These are phyloP conservation scores for Talaromyces sp. DNA, from an alignment of 2,329 filamentous ascomycete species.

Conservation along the genomic window DNA sequence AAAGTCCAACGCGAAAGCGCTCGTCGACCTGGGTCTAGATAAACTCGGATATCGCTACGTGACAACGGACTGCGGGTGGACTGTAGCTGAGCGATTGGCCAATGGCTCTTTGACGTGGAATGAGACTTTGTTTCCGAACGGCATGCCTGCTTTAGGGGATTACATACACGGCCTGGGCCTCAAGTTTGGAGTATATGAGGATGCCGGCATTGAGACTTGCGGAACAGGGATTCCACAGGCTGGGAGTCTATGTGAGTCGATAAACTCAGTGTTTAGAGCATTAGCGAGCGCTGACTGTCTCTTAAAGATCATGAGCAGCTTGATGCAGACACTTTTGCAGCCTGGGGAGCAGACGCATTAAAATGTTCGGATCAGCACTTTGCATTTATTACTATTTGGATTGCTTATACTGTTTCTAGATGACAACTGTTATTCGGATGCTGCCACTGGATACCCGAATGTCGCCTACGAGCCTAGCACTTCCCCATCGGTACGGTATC, in stretches of 20 bases:
- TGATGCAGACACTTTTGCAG: slow-evolving; percentile 35
- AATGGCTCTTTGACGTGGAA: slow-evolving; percentile 41
- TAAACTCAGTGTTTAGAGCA: slow-evolving; percentile 35
- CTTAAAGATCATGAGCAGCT: slow-evolving; percentile 40
- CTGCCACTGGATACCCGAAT: slow-evolving; percentile 33
- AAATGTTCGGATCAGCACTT: slow-evolving; percentile 43
- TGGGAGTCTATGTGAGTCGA: slow-evolving; percentile 29
- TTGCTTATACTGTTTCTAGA: slow-evolving; percentile 22
- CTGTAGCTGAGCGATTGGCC: slow-evolving; percentile 26
- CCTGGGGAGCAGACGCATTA: slow-evolving; percentile 43
- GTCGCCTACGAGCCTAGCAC: slow-evolving; percentile 35
- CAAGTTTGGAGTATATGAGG: slow-evolving; percentile 42
- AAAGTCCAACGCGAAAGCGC: slow-evolving; percentile 47
- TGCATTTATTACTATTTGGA: not conserved
- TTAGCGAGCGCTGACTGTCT: slow-evolving; percentile 39
- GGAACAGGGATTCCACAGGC: slow-evolving; percentile 37
- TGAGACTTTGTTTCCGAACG: slow-evolving; percentile 36
- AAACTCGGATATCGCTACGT: slow-evolving; percentile 53
- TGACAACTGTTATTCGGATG: slow-evolving; percentile 47
- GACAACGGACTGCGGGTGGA: slow-evolving; percentile 58
- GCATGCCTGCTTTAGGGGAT: slow-evolving; percentile 37
- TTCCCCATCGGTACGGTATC: slow-evolving; percentile 38
- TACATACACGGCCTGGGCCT: slow-evolving; percentile 37
- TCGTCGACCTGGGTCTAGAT: slow-evolving; percentile 48
- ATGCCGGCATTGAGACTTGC: slow-evolving; percentile 41